These are phyloP conservation scores for Colletotrichum liriopes DNA, from an alignment of 2,329 filamentous ascomycete species.

Conservation along the genomic window DNA sequence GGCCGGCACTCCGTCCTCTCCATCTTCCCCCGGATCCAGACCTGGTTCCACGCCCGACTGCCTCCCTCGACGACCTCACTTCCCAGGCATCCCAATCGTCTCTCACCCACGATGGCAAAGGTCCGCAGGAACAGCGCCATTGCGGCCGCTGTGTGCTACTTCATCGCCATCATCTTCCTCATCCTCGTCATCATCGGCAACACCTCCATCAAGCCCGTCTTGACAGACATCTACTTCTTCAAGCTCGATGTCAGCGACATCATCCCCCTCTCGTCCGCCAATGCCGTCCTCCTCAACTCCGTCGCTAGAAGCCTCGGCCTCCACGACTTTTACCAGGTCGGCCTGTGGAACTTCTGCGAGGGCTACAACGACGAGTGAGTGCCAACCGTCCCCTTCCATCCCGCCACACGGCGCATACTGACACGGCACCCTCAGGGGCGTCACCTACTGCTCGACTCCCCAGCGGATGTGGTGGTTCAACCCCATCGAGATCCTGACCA, in stretches of 20 bases:
- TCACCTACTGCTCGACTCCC: conserved; percentile 83
- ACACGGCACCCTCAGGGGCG: conserved; percentile 68
- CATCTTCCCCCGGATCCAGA: conserved; percentile 4
- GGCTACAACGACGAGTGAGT: conserved; percentile 79
- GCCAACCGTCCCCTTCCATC: not conserved
- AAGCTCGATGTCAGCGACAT: conserved; percentile 87
- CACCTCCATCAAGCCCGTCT: conserved; percentile 72
- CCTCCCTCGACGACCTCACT: not conserved
- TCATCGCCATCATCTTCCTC: conserved; percentile 83
- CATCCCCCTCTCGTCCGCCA: conserved; percentile 80
- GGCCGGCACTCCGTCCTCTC: not conserved
- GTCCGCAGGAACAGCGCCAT: conserved; percentile 74
- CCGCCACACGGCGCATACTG: conserved; percentile 63
- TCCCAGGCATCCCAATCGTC: not conserved
- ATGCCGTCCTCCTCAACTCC: conserved; percentile 82
- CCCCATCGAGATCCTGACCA: conserved; percentile 84
- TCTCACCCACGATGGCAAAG: conserved; percentile 54
- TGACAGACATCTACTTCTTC: conserved; percentile 86
- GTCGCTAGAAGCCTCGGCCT: conserved; percentile 89
- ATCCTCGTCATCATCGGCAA: conserved; percentile 86
- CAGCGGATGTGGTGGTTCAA: conserved; percentile 89
- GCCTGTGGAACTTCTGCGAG: conserved; percentile 93
- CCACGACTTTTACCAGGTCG: conserved; percentile 95
- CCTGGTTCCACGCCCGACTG: conserved; percentile 6
- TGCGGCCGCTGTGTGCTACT: conserved; percentile 78